Evolutionary conservation across 1,284 basidiomycete species (phyloP), one percentile per base, ranked within the genome.

Genomic region (Farysia itapuensis): DNA sequence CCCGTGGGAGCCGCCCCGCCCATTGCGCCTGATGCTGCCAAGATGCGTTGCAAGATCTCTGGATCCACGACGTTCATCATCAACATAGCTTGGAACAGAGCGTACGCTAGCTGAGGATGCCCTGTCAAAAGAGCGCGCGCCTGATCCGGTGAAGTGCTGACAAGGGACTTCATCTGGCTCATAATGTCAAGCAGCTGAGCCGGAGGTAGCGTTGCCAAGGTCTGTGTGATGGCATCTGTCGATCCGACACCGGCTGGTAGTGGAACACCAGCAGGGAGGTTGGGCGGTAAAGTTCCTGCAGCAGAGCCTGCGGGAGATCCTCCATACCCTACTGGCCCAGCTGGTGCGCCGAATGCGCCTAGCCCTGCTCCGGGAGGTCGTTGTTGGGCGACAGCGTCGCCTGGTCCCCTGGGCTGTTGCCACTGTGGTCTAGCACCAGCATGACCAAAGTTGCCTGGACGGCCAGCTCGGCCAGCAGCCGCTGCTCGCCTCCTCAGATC

Each of bases 91-190:
- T 97, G 94, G 80, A 98, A 97, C 15, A 98, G 82, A 1, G 94
- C 94, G 75, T 97, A 98, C 2, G 91, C 87, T 14, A 96, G 82
- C 79, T 98, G 94, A 13, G 95, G 94, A 69, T 96, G 87, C 7
- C 84, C 81, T 8, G 85, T 80, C 24, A 99, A 83, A 25, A 98
- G 79, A 4, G 83, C 80, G 35, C 86, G 82, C 24, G 94, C 93
- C 79, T 93, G 87, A 31, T 96, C 92, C 3, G 93, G 91, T 56
- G 91, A 87, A 0, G 86, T 89, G 20, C 89, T 86, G 21, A 95
- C 86, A 70, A 96, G 90, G 2, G 87, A 86, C 88, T 97, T 97
- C 88, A 96, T 95, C 78, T 96, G 90, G 22, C 87, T 87, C 67
- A 98, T 81, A n/a, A 97, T 89, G 78, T 98, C 94, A 77, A 94